Percentiles rank a stretch among this genome's conserved stretches.
phyloP scores from a whole-genome alignment of 2,329 filamentous ascomycete genomes.

The Penicillium sp. region DNA sequence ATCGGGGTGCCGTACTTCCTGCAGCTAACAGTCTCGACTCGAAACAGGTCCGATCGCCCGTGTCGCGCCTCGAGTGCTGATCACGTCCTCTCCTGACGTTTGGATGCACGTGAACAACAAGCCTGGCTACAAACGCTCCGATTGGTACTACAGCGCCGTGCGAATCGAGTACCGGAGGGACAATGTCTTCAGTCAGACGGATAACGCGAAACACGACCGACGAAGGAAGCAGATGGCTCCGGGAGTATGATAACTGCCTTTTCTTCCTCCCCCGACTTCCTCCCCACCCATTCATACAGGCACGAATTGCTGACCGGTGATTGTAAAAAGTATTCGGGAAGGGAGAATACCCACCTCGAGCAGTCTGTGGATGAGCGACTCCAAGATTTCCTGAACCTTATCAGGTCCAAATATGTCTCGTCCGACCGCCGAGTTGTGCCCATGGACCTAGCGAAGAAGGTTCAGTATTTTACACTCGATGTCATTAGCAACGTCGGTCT shows the following conservation, averaged over 20 bases:
- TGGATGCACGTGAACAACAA: slow-evolving; percentile 22
- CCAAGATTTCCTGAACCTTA: too few species aligned
- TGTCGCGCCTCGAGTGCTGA: slow-evolving; percentile 15
- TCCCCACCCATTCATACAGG: too few species aligned
- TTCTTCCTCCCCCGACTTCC: too few species aligned
- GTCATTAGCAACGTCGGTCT: too few species aligned
- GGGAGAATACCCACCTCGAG: too few species aligned
- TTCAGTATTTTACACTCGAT: too few species aligned
- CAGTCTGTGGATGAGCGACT: too few species aligned
- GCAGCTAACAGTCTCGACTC: slow-evolving; percentile 1
- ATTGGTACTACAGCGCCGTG: slow-evolving; percentile 17
- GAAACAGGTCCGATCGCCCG: slow-evolving; percentile 13
- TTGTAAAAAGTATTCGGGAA: too few species aligned
- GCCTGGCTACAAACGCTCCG: slow-evolving; percentile 17
- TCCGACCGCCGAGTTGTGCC: too few species aligned
- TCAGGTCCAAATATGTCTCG: too few species aligned
- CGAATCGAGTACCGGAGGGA: slow-evolving; percentile 18
- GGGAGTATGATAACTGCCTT: slow-evolving; percentile 18
- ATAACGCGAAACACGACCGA: slow-evolving; percentile 14
- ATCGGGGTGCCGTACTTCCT: not conserved
- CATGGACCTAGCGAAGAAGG: too few species aligned
- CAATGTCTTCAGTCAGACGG: slow-evolving; percentile 20
- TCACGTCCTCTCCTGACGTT: slow-evolving; percentile 18
- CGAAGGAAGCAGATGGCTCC: slow-evolving; percentile 22
- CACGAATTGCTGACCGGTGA: too few species aligned